Conservation (phyloP, 192 early-diverging fungal species). For the Mortierella antarctica region DNA sequence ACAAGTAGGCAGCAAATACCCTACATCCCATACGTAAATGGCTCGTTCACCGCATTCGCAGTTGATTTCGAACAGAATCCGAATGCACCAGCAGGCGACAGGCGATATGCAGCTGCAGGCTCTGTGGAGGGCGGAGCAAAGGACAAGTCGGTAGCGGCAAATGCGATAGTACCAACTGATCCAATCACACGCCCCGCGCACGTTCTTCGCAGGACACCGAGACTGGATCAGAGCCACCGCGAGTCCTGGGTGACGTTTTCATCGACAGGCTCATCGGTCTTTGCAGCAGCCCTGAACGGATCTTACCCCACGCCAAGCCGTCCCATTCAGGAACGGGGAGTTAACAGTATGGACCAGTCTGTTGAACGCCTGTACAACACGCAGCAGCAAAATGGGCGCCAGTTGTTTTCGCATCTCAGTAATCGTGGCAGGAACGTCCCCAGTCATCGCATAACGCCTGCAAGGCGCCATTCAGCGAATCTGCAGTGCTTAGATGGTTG, state of each 20-base stretch:
- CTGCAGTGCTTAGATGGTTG: no score
- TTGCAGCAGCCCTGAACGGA: neutral
- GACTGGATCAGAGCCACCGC: neutral
- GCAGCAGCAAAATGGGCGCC: neutral
- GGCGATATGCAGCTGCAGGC: no score
- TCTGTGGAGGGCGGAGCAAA: no score
- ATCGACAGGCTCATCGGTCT: slow-evolving; percentile 11
- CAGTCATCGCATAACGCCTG: no score
- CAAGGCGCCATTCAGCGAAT: no score
- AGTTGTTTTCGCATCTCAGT: neutral
- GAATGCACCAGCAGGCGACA: no score
- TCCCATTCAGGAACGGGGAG: neutral
- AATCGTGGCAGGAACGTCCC: no score
- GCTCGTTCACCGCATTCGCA: no score
- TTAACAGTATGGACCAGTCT: slow-evolving; percentile 6
- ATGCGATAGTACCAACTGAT: neutral
- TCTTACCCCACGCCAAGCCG: slow-evolving; percentile 11
- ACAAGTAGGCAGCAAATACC: neutral
- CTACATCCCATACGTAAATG: neutral
- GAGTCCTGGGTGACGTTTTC: slow-evolving; percentile 25
- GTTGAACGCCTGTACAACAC: neutral
- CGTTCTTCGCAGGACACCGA: neutral
- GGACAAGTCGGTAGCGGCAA: no score
- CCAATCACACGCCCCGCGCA: slow-evolving; percentile 11
- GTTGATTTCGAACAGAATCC: no score